Conservation (phyloP, 2,329 filamentous ascomycete genomes). For the Exserohilum turcica region DNA sequence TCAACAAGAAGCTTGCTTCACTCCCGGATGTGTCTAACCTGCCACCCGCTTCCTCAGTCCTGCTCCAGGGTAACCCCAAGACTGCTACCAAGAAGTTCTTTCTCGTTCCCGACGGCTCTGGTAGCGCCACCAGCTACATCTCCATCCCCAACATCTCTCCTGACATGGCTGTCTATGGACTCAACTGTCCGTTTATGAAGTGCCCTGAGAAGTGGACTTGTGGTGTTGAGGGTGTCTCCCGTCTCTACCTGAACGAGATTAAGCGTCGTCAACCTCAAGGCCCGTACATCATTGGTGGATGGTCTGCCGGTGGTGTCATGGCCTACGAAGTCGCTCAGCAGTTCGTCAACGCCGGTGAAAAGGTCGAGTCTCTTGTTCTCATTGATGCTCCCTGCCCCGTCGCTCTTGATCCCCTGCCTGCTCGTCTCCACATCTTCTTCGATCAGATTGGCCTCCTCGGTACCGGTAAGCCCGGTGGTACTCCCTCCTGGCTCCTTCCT, state of each 20-base stretch:
- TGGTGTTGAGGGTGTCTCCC: constrained; percentile 68
- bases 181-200: constrained; percentile 76
- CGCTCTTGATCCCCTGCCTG: constrained; percentile 56
- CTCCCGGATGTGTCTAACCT: constrained; percentile 50
- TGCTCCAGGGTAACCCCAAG: constrained; percentile 63
- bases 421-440: constrained; percentile 72
- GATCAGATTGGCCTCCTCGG: constrained; percentile 73
- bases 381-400: constrained; percentile 61
- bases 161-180: constrained; percentile 58
- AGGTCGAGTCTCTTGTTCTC: constrained; percentile 57
- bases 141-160: constrained; percentile 61
- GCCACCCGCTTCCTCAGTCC: constrained; percentile 60
- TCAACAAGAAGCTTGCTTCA: constrained; percentile 53
- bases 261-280: constrained; percentile 71
- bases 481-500: constrained; percentile 73
- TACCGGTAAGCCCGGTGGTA: constrained; percentile 62
- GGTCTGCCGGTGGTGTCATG: constrained; percentile 62
- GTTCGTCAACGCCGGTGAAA: constrained; percentile 55
- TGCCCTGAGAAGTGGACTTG: constrained; percentile 68
- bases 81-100: constrained; percentile 61
- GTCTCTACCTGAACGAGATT: constrained; percentile 71
- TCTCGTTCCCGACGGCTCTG: constrained; percentile 59
- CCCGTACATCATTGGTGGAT: constrained; percentile 60
- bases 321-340: constrained; percentile 59
- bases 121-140: constrained; percentile 71